Evolutionary conservation across 345 rosid species (phyloP), one percentile per base, ranked within the genome.

Genomic region (Gossypium sturtianum): DNA sequence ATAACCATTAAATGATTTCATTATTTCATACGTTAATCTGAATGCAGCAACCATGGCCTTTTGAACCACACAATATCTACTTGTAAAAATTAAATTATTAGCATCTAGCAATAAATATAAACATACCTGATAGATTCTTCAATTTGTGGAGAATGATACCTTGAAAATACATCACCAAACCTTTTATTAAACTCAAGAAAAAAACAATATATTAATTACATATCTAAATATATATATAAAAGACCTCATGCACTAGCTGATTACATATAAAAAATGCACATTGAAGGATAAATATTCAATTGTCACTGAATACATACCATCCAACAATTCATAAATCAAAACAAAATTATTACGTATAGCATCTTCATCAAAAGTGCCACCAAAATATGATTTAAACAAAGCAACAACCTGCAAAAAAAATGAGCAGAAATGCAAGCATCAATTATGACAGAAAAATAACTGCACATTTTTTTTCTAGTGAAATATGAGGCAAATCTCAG

Each of bases 241-340:
- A 25, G 2, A 25, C 27, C 2, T 2, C 0, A 25, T 25, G 27
- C 27, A 25, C 27, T 25, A 25, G 2, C 2, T 25, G 2, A 25
- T 25, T 25, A 25, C 27, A 2, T 25, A 25, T 25, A 25, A 22
- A 22, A 0, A 2, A 58, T 58, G 16, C 8, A 4, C 3, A 2
- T 12, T 25, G 34, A 58, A 58, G 34, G 34, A 23, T 11, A 22
- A 10, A 23, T 15, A 23, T 58, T 58, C 7, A 4, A 22, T 4
- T 58, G 38, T 23, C 38, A 23, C 12, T 3, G 34, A 58, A 58
- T 58, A 58, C 86, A 57, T 87, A 93, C 99, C 99, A 74, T 96
- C 99, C 79, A 96, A 86, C 74, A 93, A 82, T 84, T 96, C 99
- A 80, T 96, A 96, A 79, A 96, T 96, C 68, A 96, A 83, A 76